Evolutionary conservation across 2,329 filamentous ascomycete species (phyloP).

Genomic region (Alternaria longipes): DNA sequence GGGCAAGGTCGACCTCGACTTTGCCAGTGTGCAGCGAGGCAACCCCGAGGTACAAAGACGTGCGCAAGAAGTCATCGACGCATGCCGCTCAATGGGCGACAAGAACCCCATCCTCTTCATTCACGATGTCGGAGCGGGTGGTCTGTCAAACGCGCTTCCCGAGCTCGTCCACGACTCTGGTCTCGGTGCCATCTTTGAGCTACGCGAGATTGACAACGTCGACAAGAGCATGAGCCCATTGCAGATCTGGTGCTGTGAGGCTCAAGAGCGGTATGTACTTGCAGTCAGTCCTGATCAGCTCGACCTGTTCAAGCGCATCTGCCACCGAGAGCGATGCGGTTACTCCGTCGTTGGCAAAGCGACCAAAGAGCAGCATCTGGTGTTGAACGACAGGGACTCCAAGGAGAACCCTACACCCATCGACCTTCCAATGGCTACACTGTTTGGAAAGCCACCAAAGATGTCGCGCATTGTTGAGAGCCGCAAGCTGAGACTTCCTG

Average conservation of each 20-base stretch:
- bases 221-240: conserved; percentile 93
- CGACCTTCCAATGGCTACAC: conserved; percentile 84
- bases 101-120: conserved; percentile 95
- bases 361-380: conserved; percentile 74
- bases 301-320: conserved; percentile 74
- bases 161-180: conserved; percentile 93
- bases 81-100: conserved; percentile 83
- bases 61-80: conserved; percentile 98
- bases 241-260: conserved; percentile 98
- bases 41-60: conserved; percentile 96
- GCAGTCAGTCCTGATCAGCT: conserved; percentile 83
- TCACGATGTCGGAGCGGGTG: conserved; percentile 95
- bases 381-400: conserved; percentile 83
- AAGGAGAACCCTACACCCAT: conserved; percentile 79
- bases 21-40: conserved; percentile 94
- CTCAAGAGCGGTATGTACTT: conserved; percentile 95
- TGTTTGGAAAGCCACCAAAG: conserved; percentile 89
- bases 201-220: conserved; percentile 91
- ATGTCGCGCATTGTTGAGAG: conserved; percentile 78
- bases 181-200: conserved; percentile 88
- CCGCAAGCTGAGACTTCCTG: conserved; percentile 70
- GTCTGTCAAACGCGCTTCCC: conserved; percentile 82
- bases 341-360: conserved; percentile 91
- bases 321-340: conserved; percentile 84
- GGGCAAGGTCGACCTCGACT: conserved; percentile 90